Base-by-base conservation (phyloP, 345 rosid species). In the Pistacia integerrima region DNA sequence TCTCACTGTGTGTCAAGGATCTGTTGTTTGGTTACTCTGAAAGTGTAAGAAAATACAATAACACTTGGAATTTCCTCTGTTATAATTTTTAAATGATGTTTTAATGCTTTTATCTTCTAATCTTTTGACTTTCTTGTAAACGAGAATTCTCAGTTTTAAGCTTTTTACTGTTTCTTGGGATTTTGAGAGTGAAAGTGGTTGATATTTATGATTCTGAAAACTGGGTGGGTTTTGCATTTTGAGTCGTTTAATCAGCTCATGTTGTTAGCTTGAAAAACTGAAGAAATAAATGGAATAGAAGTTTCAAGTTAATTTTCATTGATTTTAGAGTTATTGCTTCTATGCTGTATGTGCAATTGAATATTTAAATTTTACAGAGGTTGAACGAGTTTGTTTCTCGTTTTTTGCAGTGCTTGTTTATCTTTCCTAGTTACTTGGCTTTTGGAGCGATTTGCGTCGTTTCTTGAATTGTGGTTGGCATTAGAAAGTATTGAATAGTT, bases 1-100 rank as follows among this genome's bases (percentile, higher is more conserved):
- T 2, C 33, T n/a, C 35, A 20, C 36, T 58, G 55, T 74, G 4
- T 58, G 14, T 30, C 63, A 64, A 18, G 46, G 70, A 8, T 60
- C 8, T 69, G n/a, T 44, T 35, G 77, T 82, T 78, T 76, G 83
- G 55, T 74, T 67, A 44, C 60, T 64, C 59, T 61, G 77, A 64
- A 78, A 71, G 66, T 25, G 71, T 52, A 33, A 75, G 73, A 48
- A 36, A 69, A 46, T 4, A 16, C 57, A 54, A 54, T 14, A 4
- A 54, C 16, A 54, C 8, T 41, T 41, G 4, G 18, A 13, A 0
- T 54, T 54, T 49, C 54, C 30, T 63, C 33, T 67, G 28, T 69
- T 64, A 25, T 72, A 63, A 33, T 51, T 33, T 73, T 44, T 1
- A 67, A 79, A 64, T 74, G 59, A 62, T 67, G 49, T 3, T 59